Evolutionary conservation across 2,329 filamentous ascomycete species (phyloP), one percentile per base, ranked within the genome.

Genomic region (Xylariales sp.): DNA sequence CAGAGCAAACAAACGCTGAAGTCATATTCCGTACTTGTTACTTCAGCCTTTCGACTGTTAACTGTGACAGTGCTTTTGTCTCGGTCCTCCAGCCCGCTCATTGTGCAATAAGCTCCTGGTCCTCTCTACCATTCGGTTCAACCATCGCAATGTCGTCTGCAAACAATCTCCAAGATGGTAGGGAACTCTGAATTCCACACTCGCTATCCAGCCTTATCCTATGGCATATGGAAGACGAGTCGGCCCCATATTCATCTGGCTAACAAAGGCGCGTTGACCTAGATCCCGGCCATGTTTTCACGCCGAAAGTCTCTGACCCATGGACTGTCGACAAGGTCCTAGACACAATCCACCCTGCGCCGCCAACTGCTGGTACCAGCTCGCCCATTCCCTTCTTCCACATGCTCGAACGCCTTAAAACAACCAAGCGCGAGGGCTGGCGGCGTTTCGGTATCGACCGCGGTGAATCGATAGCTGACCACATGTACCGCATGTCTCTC

Each of bases 401-500:
- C 69, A 74, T 96, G 43, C 78, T 98, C 46, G 87, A 95, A 63
- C 85, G 87, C 34, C 77, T 98, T 40, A 98, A 98, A 76, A 96
- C 90, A 6, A 95, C 87, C 44, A 94, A 95, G 63, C 85, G 93
- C 43, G 93, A 96, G 65, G 93, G 93, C 48, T 98, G 93, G 93
- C 79, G 86, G 40, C 80, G 93, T 25, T 96, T 96, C 59, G 81
- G 81, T 27, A 88, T 98, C 50, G 50, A 66, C 2, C 81, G 75
- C 41, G 85, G 88, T 59, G 93, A 98, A 64, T 95, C 88, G 2
- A 96, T 98, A 57, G 78, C 88, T 38, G 93, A 98, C 67, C 93
- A 98, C 74, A 98, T 98, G 93, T 98, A 97, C 67, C 89, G 93
- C 66, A 98, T 98, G 93, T 88, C 90, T 34, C 78, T 98, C 50